These are phyloP conservation scores for Anthracocystis panici-leucophaei DNA, from an alignment of 1,284 basidiomycete genomes.

Conservation along the genomic window DNA sequence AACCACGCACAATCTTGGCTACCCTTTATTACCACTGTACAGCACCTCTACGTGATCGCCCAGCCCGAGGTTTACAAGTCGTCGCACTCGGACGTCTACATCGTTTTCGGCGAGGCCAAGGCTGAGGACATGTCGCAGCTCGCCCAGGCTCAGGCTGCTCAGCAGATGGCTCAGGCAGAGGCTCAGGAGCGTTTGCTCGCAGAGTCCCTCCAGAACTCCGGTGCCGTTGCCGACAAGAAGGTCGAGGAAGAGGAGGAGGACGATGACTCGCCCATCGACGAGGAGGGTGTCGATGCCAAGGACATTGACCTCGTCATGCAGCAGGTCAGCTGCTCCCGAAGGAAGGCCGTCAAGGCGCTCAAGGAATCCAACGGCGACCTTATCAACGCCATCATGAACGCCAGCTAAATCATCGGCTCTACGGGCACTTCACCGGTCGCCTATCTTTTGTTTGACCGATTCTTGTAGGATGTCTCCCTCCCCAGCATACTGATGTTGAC, in stretches of 20 bases:
- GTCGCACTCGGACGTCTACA: constrained; percentile 95
- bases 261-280: constrained; percentile 70
- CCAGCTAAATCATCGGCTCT: constrained; percentile 42
- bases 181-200: constrained; percentile 76
- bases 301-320: constrained; percentile 92
- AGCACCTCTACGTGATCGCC: constrained; percentile 92
- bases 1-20: no score
- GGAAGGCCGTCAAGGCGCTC: constrained; percentile 69
- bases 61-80: constrained; percentile 98
- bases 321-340: constrained; percentile 73
- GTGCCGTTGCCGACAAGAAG: constrained; percentile 43
- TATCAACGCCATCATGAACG: constrained; percentile 69
- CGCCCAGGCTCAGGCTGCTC: constrained; percentile 84
- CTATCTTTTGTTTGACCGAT: neutral
- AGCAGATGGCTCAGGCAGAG: constrained; percentile 78
- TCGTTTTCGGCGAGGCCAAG: constrained; percentile 98
- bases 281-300: constrained; percentile 80
- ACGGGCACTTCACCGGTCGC: neutral
- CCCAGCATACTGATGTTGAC: neutral
- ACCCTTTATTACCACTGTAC: neutral
- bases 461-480: neutral
- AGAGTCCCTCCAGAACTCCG: constrained; percentile 65
- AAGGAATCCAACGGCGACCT: constrained; percentile 68
- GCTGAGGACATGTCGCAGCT: constrained; percentile 91
- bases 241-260: constrained; percentile 68